Evolutionary conservation across 2,329 filamentous ascomycete species (phyloP).

Genomic region (Ophiostoma angusticollis): DNA sequence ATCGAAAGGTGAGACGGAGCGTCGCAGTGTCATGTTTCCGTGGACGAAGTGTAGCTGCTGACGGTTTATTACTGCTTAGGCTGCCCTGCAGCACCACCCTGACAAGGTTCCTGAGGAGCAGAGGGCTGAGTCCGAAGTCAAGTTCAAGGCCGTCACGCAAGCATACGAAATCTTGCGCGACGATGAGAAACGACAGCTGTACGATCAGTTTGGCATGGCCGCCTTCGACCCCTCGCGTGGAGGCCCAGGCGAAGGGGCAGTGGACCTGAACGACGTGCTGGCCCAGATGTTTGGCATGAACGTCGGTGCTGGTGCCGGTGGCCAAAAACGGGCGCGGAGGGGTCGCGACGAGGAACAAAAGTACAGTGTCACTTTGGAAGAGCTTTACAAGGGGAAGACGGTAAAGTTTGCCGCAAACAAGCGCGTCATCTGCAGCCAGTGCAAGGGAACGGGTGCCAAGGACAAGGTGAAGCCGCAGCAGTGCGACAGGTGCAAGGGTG

Average conservation of each 20-base stretch:
- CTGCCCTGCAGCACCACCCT: conserved; percentile 78
- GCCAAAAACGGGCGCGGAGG: conserved; percentile 50
- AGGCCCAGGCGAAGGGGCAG: conserved; percentile 50
- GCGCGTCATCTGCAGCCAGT: conserved; percentile 75
- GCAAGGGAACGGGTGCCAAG: conserved; percentile 82
- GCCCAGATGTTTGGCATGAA: conserved; percentile 83
- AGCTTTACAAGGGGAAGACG: conserved; percentile 97
- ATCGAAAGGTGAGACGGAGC: conserved; percentile 74
- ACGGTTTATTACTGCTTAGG: conserved; percentile 40
- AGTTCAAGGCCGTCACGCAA: conserved; percentile 85
- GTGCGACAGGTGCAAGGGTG: conserved; percentile 75
- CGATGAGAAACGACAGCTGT: conserved; percentile 82
- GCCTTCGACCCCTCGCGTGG: conserved; percentile 74
- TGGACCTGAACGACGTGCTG: conserved; percentile 85
- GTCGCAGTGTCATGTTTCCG: not conserved
- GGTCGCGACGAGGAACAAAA: conserved; percentile 79
- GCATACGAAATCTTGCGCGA: conserved; percentile 97
- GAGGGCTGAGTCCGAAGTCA: conserved; percentile 72
- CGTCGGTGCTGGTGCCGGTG: conserved; percentile 37
- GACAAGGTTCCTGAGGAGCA: conserved; percentile 88
- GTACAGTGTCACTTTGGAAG: conserved; percentile 83
- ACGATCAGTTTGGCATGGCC: conserved; percentile 91
- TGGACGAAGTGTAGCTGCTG: not conserved
- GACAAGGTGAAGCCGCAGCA: conserved; percentile 75
- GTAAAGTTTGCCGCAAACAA: conserved; percentile 95